Evolutionary conservation across 768 basidiomycete species (phyloP), one percentile per base, ranked within the genome.

Genomic region (Mrakia gelida): DNA sequence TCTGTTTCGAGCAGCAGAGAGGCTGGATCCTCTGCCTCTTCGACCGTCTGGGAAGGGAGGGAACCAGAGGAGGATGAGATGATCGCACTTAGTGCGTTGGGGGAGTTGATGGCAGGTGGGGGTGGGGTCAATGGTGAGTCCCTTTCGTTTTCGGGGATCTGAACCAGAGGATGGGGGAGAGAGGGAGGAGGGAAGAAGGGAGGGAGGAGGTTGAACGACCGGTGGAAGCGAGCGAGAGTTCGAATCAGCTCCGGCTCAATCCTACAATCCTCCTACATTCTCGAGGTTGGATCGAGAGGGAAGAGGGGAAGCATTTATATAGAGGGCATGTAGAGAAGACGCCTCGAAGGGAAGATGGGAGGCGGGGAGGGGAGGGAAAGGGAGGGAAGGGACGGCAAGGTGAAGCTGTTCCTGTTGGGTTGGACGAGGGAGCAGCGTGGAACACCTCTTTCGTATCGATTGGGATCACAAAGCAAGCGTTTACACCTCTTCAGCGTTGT

Each of bases 31-130:
- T 52, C 49, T 32, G 26, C 59, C 10, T 65, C 63, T 9, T 38
- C 63, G 63, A 65, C 63, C 11, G 63, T 65, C 2, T 65, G 63
- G 63, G 63, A 65, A 38, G 63, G 63, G 21, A 65, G 63, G 63
- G 63, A 65, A 34, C 63, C 63, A 0, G 63, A 65, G 63, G 63
- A 62, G 41, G 75, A 70, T 18, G 75, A 76, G 68, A 68, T 76
- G 67, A 68, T 76, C 15, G 75, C 75, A 15, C 15, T 76, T 23
- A 30, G 45, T 23, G 75, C 75, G 49, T 67, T 76, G 21, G 63
- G 54, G 9, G 75, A 76, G 49, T 38, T 76, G 45, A 75, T 75
- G 73, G 62, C 73, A 8, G 32, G 38, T 63, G 38, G 61, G 8
- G 38, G 38, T 28, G 38, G 61, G 8, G 38, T 16, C 18, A 26